Evolutionary conservation across 768 basidiomycete species (phyloP), one percentile per base, ranked within the genome.

Genomic region (Lentinula raphanica): DNA sequence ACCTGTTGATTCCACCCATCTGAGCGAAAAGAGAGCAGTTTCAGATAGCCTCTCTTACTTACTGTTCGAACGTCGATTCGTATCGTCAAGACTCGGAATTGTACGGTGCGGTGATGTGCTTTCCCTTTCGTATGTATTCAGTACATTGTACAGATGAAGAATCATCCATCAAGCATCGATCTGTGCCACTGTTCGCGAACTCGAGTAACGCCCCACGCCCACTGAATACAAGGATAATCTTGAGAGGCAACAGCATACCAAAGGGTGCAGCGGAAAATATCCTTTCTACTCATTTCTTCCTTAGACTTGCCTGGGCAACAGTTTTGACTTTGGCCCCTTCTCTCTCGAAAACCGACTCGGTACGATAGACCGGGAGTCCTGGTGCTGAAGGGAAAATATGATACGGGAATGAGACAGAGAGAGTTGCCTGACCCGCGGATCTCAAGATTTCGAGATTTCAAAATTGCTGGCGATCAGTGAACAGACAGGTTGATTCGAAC

Each of bases 361-460:
- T 21, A 23, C 40, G 19, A 42, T 21, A 12, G 12, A 50, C 49
- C 49, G 49, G 49, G 15, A 35, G 19, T 6, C 12, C 35, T 29
- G 31, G 32, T 9, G 48, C 29, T 12, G 27, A 29, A 13, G 38
- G 23, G 25, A 19, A 38, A 35, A 54, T 54, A 9, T 11, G 35
- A 23, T 13, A 27, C 29, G n/a, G n/a, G n/a, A n/a, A n/a, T 21
- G 36, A 35, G 39, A 28, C 11, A n/a, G 40, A 28, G 13, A n/a
- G 29, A 48, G 46, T 27, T 39, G 38, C 23, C 38, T 38, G 53
- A 1, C 54, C 54, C 54, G 54, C 40, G 54, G 44, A 55, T 55
- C 54, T 55, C 44, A 42, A 53, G 54, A 55, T 55, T 42, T 54
- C n/a, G n/a, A n/a, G n/a, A n/a, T n/a, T n/a, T n/a, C n/a, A n/a